Evolutionary conservation across 2,329 filamentous ascomycete species (phyloP).

Genomic region (Knoxdaviesia proteae): DNA sequence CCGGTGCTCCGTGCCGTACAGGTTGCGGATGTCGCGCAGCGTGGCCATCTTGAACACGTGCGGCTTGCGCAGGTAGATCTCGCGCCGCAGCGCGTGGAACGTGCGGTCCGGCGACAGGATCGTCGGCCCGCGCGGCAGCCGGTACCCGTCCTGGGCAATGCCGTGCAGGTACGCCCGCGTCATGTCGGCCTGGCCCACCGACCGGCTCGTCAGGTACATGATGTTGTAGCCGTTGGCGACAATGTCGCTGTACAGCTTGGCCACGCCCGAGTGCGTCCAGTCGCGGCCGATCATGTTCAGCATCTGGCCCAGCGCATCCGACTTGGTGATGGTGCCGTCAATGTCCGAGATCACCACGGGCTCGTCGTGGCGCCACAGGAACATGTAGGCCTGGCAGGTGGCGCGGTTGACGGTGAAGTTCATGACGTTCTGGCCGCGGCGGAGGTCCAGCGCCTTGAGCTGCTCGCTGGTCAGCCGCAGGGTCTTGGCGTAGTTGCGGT

Average conservation of each 20-base stretch:
- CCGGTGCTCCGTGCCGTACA: conserved; percentile 57
- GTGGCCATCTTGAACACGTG: conserved; percentile 99
- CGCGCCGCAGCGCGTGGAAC: conserved; percentile 75
- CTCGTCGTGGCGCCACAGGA: conserved; percentile 74
- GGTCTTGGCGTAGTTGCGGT: conserved; percentile 88
- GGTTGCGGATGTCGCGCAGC: conserved; percentile 72
- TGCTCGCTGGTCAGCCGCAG: conserved; percentile 88
- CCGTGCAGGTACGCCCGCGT: conserved; percentile 80
- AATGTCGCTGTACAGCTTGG: conserved; percentile 94
- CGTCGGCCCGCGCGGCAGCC: conserved; percentile 71
- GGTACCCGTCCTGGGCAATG: conserved; percentile 71
- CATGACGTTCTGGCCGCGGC: conserved; percentile 76
- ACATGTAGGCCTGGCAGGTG: conserved; percentile 83
- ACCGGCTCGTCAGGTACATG: conserved; percentile 88
- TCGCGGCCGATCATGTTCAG: conserved; percentile 92
- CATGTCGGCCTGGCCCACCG: conserved; percentile 79
- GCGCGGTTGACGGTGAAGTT: conserved; percentile 92
- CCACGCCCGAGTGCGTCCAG: conserved; percentile 93
- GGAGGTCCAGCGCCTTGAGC: conserved; percentile 65
- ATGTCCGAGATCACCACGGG: conserved; percentile 98
- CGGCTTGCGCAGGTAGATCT: conserved; percentile 87
- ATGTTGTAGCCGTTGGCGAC: conserved; percentile 94
- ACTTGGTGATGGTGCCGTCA: conserved; percentile 96
- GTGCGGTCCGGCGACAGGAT: conserved; percentile 91
- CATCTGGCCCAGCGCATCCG: conserved; percentile 82